Percentiles rank a stretch among this genome's conserved stretches.
Evolutionary conservation across 306 rosid species (phyloP).

Genomic region (Neltuma alba): DNA sequence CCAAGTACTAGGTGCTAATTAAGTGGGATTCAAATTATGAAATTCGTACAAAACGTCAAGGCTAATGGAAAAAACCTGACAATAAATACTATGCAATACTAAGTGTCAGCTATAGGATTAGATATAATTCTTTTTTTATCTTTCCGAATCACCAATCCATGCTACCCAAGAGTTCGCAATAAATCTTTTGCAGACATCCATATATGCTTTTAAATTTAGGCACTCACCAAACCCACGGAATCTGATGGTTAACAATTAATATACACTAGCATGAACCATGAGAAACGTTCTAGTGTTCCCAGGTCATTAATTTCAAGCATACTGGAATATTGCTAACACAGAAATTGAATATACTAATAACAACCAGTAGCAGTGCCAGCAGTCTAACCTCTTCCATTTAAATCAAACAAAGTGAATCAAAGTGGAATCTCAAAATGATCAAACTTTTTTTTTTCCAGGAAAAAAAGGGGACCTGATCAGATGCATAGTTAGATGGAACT

Average conservation of each 20-base stretch:
- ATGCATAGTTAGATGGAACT: constrained; percentile 66
- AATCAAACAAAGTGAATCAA: constrained; percentile 26
- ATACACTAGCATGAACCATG: constrained; percentile 17
- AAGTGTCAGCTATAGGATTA: not conserved
- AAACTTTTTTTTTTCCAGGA: not conserved
- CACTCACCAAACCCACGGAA: constrained; percentile 11
- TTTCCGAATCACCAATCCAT: constrained; percentile 18
- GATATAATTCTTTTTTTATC: constrained; percentile 31
- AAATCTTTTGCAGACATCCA: constrained; percentile 30
- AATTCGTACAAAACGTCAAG: constrained; percentile 21
- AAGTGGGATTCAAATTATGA: constrained; percentile 30
- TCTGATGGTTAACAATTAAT: constrained; percentile 6
- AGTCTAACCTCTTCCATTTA: constrained; percentile 27
- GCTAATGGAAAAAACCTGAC: constrained; percentile 10
- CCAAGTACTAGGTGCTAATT: constrained; percentile 7
- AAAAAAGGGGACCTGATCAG: constrained; percentile 79
- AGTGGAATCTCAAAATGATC: constrained; percentile 36
- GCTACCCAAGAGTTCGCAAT: constrained; percentile 1
- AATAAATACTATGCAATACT: not conserved
- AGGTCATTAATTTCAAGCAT: constrained; percentile 11
- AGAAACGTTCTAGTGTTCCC: constrained; percentile 19
- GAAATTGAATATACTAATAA: not conserved
- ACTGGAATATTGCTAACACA: constrained; percentile 8
- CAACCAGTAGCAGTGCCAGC: constrained; percentile 21
- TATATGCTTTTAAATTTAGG: constrained; percentile 26